Percentiles rank a stretch among this genome's conserved stretches.
Conservation (phyloP, 2,329 filamentous ascomycete genomes). For the Sporothrix inflata region DNA sequence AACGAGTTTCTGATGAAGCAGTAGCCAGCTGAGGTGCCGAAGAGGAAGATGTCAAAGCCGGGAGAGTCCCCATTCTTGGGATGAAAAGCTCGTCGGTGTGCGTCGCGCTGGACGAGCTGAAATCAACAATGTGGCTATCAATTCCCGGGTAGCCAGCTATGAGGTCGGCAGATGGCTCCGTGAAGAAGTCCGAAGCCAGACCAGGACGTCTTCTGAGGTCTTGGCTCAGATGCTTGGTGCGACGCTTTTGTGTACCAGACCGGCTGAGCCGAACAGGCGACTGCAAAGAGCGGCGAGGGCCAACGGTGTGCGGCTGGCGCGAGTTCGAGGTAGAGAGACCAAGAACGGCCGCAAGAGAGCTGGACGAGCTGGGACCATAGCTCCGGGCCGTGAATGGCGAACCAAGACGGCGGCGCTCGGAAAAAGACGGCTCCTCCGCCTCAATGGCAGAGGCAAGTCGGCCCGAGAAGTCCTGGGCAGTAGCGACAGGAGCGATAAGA, state of each 20-base stretch:
- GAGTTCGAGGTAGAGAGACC: slow-evolving; percentile 42
- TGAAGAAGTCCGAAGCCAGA: slow-evolving; percentile 58
- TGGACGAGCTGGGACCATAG: slow-evolving; percentile 65
- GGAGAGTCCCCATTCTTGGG: slow-evolving; percentile 36
- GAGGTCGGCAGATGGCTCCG: slow-evolving; percentile 43
- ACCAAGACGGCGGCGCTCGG: slow-evolving; percentile 49
- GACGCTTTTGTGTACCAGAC: slow-evolving; percentile 59
- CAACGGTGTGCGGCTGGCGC: slow-evolving; percentile 54
- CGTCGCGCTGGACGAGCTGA: slow-evolving; percentile 43
- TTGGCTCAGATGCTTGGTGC: slow-evolving; percentile 50
- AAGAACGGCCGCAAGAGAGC: slow-evolving; percentile 48
- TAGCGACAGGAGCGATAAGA: neutral
- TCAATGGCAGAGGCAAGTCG: slow-evolving; percentile 29
- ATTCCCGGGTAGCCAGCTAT: slow-evolving; percentile 14
- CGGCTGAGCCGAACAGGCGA: slow-evolving; percentile 60
- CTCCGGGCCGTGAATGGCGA: slow-evolving; percentile 62
- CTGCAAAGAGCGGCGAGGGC: slow-evolving; percentile 54
- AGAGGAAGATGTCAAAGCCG: slow-evolving; percentile 34
- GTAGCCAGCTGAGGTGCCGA: slow-evolving; percentile 38
- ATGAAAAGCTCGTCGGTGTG: slow-evolving; percentile 46
- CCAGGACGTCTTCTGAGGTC: slow-evolving; percentile 61
- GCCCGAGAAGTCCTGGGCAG: slow-evolving; percentile 17
- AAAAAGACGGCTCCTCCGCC: slow-evolving; percentile 38
- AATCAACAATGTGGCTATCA: slow-evolving; percentile 37
- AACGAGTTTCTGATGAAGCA: neutral